Evolutionary conservation across 495 filamentous ascomycete species (phyloP).

Genomic region (Aspergillus sclerotioniger): DNA sequence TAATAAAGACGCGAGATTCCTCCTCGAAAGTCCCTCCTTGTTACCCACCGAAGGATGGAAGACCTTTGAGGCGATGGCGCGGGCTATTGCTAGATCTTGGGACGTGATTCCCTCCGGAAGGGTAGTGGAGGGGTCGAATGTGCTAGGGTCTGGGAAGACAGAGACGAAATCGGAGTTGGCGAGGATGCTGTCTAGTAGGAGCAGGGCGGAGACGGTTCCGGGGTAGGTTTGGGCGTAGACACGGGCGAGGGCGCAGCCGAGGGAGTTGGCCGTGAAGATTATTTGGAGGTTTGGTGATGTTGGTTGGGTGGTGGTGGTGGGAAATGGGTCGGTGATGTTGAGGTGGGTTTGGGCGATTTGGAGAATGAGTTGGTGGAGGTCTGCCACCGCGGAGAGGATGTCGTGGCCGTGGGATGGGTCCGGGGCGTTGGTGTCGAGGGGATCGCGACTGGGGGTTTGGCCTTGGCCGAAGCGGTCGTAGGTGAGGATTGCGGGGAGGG

Average conservation of each 20-base stretch:
- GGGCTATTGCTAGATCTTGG: constrained; percentile 16
- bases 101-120: constrained; percentile 47
- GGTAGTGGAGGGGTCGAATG: constrained; percentile 44
- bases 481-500: constrained; percentile 51
- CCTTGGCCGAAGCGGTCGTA: constrained; percentile 69
- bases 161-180: constrained; percentile 59
- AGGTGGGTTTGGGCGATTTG: constrained; percentile 32
- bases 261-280: constrained; percentile 56
- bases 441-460: constrained; percentile 52
- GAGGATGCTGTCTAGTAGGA: constrained; percentile 63
- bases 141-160: constrained; percentile 59
- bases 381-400: constrained; percentile 42
- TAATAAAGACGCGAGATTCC: constrained; percentile 46
- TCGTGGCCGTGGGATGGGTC: constrained; percentile 54
- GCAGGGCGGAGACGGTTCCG: constrained; percentile 40
- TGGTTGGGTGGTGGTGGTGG: constrained; percentile 29
- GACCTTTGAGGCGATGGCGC: constrained; percentile 34
- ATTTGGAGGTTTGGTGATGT: no score
- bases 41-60: constrained; percentile 58
- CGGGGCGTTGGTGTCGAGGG: constrained; percentile 39
- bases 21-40: constrained; percentile 53
- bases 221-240: constrained; percentile 52
- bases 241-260: constrained; percentile 58
- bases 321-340: constrained; percentile 13
- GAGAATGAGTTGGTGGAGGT: constrained; percentile 50